These are phyloP conservation scores for Rheum nobile DNA, from an alignment of 148 eudicot genomes.

Conservation along the genomic window DNA sequence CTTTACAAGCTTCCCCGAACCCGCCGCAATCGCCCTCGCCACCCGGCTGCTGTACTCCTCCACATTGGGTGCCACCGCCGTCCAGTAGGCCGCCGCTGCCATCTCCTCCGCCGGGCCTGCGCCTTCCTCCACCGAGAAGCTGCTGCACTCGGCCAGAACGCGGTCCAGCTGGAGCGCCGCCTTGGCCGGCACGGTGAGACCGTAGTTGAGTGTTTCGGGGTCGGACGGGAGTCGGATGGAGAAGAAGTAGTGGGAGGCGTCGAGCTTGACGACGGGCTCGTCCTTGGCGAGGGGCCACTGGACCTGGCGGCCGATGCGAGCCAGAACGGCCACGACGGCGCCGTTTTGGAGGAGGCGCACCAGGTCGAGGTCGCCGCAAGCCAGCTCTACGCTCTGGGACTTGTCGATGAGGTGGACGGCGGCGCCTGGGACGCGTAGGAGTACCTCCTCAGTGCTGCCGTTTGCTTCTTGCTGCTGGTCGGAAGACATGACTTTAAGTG, in stretches of 20 bases:
- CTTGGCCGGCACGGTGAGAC: slow-evolving; percentile 52
- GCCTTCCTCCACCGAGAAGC: slow-evolving; percentile 44
- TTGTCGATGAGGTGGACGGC: slow-evolving; percentile 59
- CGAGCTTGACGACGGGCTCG: slow-evolving; percentile 64
- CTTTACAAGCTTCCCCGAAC: slow-evolving; percentile 50
- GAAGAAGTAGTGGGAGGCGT: slow-evolving; percentile 71
- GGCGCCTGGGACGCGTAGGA: slow-evolving; percentile 41
- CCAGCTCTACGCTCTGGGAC: slow-evolving; percentile 55
- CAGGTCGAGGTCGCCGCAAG: slow-evolving; percentile 47
- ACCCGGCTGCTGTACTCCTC: slow-evolving; percentile 55
- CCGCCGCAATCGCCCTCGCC: slow-evolving; percentile 73
- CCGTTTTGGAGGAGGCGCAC: slow-evolving; percentile 47
- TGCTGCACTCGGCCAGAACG: slow-evolving; percentile 41
- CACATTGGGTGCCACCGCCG: slow-evolving; percentile 74
- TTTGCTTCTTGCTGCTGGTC: neutral
- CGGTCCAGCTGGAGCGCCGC: slow-evolving; percentile 20
- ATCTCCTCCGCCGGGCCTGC: slow-evolving; percentile 35
- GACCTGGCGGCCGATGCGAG: slow-evolving; percentile 50
- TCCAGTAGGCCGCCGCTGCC: slow-evolving; percentile 71
- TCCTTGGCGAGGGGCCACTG: slow-evolving; percentile 85
- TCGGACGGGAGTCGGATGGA: slow-evolving; percentile 32
- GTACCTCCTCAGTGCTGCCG: slow-evolving; percentile 44
- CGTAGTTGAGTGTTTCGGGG: slow-evolving; percentile 40
- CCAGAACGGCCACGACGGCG: slow-evolving; percentile 50
- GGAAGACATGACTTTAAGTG: neutral